Evolutionary conservation across 257 asterid species (phyloP).

Genomic region (Leptodermis oblonga): DNA sequence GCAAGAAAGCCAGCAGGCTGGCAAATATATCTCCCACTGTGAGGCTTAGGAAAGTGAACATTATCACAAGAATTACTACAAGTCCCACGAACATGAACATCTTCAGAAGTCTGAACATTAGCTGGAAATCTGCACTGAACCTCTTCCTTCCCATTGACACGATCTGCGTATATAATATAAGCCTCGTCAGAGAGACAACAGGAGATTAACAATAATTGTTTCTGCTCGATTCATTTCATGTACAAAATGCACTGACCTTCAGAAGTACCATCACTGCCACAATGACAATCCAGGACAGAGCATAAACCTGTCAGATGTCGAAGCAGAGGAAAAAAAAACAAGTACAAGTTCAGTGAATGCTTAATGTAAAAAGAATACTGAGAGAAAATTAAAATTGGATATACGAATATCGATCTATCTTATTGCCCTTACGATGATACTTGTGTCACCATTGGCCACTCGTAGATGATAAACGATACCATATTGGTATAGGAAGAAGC

Average conservation of each 20-base stretch:
- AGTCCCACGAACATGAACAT: slow-evolving; percentile 60
- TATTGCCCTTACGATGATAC: slow-evolving; percentile 51
- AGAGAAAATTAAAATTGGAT: too few relatives aligned
- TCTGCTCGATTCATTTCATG: not conserved
- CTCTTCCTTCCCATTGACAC: slow-evolving; percentile 85
- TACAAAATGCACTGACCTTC: slow-evolving; percentile 41
- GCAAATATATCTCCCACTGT: slow-evolving; percentile 68
- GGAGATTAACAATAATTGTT: not conserved
- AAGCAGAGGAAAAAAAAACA: slow-evolving; percentile 5
- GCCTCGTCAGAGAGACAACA: slow-evolving; percentile 11
- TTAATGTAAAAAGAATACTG: too few relatives aligned
- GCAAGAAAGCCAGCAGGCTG: slow-evolving; percentile 76
- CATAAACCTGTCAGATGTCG: slow-evolving; percentile 61
- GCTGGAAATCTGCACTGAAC: slow-evolving; percentile 92
- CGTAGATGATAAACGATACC: slow-evolving; percentile 84
- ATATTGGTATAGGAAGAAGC: slow-evolving; percentile 83
- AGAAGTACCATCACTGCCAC: slow-evolving; percentile 64
- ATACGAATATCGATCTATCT: too few relatives aligned
- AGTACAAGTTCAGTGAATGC: not conserved
- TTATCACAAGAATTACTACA: slow-evolving; percentile 39
- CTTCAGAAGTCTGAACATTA: slow-evolving; percentile 85
- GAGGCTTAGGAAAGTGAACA: slow-evolving; percentile 61
- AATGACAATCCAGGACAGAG: slow-evolving; percentile 85
- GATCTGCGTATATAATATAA: slow-evolving; percentile 39
- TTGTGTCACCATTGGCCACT: slow-evolving; percentile 54